These are phyloP conservation scores for Crithidia expoeki DNA, from an alignment of 208 protist genomes.

Conservation along the genomic window DNA sequence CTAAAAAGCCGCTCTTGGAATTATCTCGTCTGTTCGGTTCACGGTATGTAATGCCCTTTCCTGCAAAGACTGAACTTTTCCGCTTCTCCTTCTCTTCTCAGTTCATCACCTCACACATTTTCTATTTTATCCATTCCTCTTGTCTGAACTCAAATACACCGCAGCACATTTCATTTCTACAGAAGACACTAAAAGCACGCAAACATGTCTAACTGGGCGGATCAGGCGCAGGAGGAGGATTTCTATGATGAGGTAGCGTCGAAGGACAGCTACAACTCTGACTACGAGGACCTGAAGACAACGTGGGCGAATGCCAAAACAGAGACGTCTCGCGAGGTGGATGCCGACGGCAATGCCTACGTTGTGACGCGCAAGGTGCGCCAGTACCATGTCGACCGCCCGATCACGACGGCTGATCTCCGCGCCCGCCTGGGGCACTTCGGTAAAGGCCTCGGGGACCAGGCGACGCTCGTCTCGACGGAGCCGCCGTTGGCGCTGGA, in stretches of 20 bases:
- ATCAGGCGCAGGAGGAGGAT: constrained; percentile 62
- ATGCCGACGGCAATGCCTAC: constrained; percentile 64
- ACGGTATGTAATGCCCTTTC: too few species aligned
- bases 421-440: constrained; percentile 59
- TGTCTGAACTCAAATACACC: too few species aligned
- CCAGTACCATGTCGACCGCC: constrained; percentile 61
- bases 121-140: too few species aligned
- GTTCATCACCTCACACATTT: too few species aligned
- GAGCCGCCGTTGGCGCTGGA: constrained; percentile 81
- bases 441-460: constrained; percentile 52
- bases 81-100: too few species aligned
- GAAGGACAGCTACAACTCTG: constrained; percentile 33
- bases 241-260: constrained; percentile 39
- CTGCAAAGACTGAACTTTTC: too few species aligned
- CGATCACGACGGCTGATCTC: constrained; percentile 51
- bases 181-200: background rate
- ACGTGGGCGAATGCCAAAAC: constrained; percentile 77
- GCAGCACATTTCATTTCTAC: too few species aligned
- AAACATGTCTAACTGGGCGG: constrained; percentile 57
- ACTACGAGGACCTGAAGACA: constrained; percentile 42
- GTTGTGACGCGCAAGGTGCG: constrained; percentile 75
- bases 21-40: too few species aligned
- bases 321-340: constrained; percentile 37
- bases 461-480: constrained; percentile 47
- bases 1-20: too few species aligned